Conservation (phyloP, 1,139 yeast genomes). For the Meyerozyma carpophila region DNA sequence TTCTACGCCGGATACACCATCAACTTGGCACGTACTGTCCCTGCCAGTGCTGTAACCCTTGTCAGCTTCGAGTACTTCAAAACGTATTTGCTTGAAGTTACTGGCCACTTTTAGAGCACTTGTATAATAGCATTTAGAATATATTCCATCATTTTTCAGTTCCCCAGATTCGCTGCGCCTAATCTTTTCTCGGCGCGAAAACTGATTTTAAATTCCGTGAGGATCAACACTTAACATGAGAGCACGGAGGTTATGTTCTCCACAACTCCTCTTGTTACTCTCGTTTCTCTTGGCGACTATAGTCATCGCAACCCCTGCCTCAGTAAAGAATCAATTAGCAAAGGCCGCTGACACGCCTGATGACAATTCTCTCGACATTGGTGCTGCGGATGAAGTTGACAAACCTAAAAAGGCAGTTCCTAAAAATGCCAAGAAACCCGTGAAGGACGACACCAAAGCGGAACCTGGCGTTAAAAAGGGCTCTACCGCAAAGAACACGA, state of each 20-base stretch:
- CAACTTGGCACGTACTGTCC: slow-evolving; percentile 85
- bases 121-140: not conserved
- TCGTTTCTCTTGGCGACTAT: not conserved
- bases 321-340: not conserved
- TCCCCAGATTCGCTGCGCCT: not conserved
- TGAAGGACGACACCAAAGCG: not conserved
- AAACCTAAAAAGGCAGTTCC: not conserved
- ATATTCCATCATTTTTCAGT: not conserved
- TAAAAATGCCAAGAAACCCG: not conserved
- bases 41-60: slow-evolving; percentile 90
- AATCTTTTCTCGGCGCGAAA: not conserved
- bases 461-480: not conserved
- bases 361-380: not conserved
- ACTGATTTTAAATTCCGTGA: not conserved
- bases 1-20: slow-evolving; percentile 89
- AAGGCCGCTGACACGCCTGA: not conserved
- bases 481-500: not conserved
- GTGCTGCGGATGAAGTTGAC: not conserved
- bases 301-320: not conserved
- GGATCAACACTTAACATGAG: not conserved
- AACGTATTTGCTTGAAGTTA: slow-evolving; percentile 44
- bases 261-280: not conserved
- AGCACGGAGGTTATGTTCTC: not conserved
- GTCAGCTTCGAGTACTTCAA: slow-evolving; percentile 90
- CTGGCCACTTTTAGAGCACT: slow-evolving; percentile 16